Percentiles rank a stretch among this genome's conserved stretches.
phyloP scores from a whole-genome alignment of 768 basidiomycete species.

The Botryobasidium botryosum region DNA sequence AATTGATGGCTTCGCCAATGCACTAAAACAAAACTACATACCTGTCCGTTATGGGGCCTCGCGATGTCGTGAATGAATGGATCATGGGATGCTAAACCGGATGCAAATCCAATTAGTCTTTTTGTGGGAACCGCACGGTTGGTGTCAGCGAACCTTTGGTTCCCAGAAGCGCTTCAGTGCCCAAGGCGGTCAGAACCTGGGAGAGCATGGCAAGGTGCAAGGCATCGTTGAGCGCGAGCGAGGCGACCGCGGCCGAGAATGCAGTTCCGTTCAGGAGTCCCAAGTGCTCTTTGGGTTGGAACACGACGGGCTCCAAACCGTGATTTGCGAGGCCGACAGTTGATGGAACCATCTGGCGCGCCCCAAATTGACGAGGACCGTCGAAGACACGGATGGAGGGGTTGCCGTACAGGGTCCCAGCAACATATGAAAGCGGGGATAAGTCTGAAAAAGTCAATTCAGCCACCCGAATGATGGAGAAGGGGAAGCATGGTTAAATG shows the following conservation, averaged over 20 bases:
- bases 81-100: slow-evolving; percentile 36
- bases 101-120: background rate
- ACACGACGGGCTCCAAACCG: slow-evolving; percentile 37
- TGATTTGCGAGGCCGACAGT: slow-evolving; percentile 23
- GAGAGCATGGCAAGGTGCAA: slow-evolving; percentile 25
- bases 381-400: slow-evolving; percentile 47
- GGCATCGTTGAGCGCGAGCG: slow-evolving; percentile 56
- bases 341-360: slow-evolving; percentile 15
- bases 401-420: slow-evolving; percentile 64
- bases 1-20: background rate
- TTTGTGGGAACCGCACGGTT: no score
- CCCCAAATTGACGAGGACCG: slow-evolving; percentile 10
- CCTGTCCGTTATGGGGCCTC: slow-evolving; percentile 78
- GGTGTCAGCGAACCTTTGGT: slow-evolving; percentile 28
- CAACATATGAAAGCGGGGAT: slow-evolving; percentile 69
- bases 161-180: slow-evolving; percentile 66
- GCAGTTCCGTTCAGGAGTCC: slow-evolving; percentile 55
- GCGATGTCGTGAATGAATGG: slow-evolving; percentile 58
- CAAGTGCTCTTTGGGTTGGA: slow-evolving; percentile 21
- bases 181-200: slow-evolving; percentile 66
- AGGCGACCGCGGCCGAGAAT: slow-evolving; percentile 63
- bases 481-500: slow-evolving; percentile 6
- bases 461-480: background rate
- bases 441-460: slow-evolving; percentile 27
- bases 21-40: slow-evolving; percentile 20